phyloP scores from a whole-genome alignment of 2,329 filamentous ascomycete species.

The Pseudogymnoascus sp. region DNA sequence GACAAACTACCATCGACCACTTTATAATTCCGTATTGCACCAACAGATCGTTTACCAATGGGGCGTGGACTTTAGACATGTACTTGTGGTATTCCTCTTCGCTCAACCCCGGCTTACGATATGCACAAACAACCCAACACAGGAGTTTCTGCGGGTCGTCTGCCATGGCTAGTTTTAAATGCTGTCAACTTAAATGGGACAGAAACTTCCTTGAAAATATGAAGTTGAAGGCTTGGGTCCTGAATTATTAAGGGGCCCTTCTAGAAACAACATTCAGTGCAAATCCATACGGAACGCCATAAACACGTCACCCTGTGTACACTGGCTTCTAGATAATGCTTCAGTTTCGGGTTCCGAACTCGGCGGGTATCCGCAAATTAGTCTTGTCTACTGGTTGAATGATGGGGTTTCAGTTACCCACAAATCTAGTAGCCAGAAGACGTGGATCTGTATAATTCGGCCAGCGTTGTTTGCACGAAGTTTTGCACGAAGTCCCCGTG shows the following conservation, averaged over 20 bases:
- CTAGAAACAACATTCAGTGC: neutral
- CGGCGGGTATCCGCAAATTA: neutral
- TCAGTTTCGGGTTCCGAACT: neutral
- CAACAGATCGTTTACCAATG: neutral
- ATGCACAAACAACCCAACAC: neutral
- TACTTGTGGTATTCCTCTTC: neutral
- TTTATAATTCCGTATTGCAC: neutral
- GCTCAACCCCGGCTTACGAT: neutral
- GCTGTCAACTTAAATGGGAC: neutral
- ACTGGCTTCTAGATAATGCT: neutral
- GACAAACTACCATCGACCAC: neutral
- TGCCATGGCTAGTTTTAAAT: conserved; percentile 19
- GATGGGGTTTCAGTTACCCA: neutral
- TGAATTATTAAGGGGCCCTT: neutral
- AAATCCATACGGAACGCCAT: neutral
- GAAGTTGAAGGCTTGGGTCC: neutral
- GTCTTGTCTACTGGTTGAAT: too few species aligned
- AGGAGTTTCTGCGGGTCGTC: neutral
- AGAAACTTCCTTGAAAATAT: neutral
- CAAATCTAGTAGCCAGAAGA: neutral
- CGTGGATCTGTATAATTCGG: neutral
- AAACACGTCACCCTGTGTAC: neutral
- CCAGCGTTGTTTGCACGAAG: neutral
- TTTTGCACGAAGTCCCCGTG: neutral
- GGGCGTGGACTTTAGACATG: neutral